Base-by-base conservation (phyloP, 1,139 yeast genomes). In the Diutina siamensis region DNA sequence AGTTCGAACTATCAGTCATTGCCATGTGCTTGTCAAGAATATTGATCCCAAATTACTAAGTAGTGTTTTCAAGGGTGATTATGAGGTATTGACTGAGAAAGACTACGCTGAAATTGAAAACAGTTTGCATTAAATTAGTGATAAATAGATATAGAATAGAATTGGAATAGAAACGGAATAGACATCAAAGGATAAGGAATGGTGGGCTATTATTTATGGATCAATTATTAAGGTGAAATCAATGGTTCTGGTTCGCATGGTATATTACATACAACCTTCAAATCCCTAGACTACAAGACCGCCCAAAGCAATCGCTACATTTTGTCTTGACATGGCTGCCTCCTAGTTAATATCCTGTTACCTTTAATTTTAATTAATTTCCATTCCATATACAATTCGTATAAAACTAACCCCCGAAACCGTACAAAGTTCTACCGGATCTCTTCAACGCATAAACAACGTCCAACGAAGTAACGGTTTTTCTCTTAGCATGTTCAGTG, bases 401-500 rank as follows among this genome's bases (percentile, higher is more conserved):
- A 12, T 10, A 31, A 31, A 31, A 48, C 65, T 85, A 92, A 81
- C 97, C 97, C 77, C 97, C 97, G 84, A 92, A 92, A 87, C 98
- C 98, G 71, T 92, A 92, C 74, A 92, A 84, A 76, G 98, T 92
- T 78, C 97, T 87, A 68, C 98, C 98, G 78, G 92, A 97, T 83
- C 98, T 88, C 94, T 92, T 92, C 75, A 92, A 84, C 61, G 98
- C 98, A 72, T 92, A 92, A 63, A 92, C 97, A 57, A 92, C 98
- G 68, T 92, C 98, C 66, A 92, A 80, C 54, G 97, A 88, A 59
- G 98, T 92, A 61, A 92, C 98, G 57, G 98, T 92, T 87, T 92
- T 92, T 83, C 98, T 88, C 94, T 92, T 92, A 64, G 97, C 97
- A 81, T 92, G 97, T 76, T 92, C 97, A 60, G 98, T 92, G 78